Conservation (phyloP, 163 green algal genomes). For the Coccomyxa subellipsoidea region DNA sequence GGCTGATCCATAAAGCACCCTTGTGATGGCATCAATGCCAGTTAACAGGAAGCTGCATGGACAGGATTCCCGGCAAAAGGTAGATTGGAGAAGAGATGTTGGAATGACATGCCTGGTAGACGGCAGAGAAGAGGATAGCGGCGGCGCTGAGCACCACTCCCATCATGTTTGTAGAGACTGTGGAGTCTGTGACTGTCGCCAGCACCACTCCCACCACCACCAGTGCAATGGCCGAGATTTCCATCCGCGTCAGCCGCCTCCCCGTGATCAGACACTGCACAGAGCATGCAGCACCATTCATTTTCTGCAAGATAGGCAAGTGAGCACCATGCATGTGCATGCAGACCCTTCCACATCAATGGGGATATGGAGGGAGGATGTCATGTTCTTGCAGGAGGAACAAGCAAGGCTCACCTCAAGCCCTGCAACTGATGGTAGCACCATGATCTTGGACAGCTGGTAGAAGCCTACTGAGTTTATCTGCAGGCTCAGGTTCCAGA, state of each 20-base stretch:
- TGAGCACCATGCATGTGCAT: too few relatives aligned
- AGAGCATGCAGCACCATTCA: conserved; percentile 27
- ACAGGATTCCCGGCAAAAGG: too few relatives aligned
- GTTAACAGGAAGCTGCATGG: too few relatives aligned
- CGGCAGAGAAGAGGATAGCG: conserved; percentile 28
- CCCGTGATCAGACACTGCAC: background rate
- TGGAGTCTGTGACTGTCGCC: conserved; percentile 54
- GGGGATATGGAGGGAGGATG: too few relatives aligned
- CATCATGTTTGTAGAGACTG: conserved; percentile 34
- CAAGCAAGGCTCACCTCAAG: conserved; percentile 42
- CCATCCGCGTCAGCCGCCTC: background rate
- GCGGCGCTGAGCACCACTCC: conserved; percentile 51
- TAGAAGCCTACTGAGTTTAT: conserved; percentile 69
- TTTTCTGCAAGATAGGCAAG: conserved; percentile 41
- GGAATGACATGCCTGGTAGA: conserved; percentile 36
- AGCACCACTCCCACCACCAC: conserved; percentile 45
- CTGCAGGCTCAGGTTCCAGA: conserved; percentile 57
- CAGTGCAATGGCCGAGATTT: conserved; percentile 10
- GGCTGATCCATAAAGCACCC: too few relatives aligned
- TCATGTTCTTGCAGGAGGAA: too few relatives aligned
- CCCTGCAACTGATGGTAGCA: conserved; percentile 37
- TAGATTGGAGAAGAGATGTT: too few relatives aligned
- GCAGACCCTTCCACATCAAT: too few relatives aligned
- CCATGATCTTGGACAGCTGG: conserved; percentile 53
- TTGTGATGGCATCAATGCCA: too few relatives aligned